A percentile compares a stretch with the other conserved stretches of the same genome.
These are phyloP conservation scores for Draba incana DNA, from an alignment of 345 rosid species.

Conservation along the genomic window DNA sequence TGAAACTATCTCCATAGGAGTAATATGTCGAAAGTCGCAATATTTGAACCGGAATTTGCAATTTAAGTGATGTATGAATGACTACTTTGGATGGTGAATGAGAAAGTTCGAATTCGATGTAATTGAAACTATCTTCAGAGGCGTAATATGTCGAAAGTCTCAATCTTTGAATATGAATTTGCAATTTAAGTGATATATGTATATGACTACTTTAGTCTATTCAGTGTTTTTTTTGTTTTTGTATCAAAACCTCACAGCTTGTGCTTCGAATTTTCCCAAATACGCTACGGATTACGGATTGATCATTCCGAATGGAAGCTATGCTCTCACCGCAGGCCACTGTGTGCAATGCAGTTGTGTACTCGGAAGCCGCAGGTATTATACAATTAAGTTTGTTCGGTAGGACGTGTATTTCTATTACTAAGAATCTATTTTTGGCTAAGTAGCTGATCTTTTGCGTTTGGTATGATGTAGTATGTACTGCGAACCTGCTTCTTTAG, in stretches of 20 bases:
- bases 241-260: conserved; percentile 50
- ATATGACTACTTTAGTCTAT: not conserved
- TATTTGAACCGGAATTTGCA: not conserved
- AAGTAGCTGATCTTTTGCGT: conserved; percentile 2
- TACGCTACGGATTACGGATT: conserved; percentile 75
- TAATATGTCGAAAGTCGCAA: conserved; percentile 9
- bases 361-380: conserved; percentile 76
- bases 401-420: too few relatives aligned
- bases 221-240: conserved; percentile 14
- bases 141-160: conserved; percentile 5
- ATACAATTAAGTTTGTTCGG: conserved; percentile 10
- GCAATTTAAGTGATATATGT: not conserved
- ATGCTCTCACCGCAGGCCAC: conserved; percentile 88
- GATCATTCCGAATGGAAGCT: conserved; percentile 89
- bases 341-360: conserved; percentile 97
- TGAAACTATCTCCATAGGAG: not conserved
- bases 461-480: conserved; percentile 59
- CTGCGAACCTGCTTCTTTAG: conserved; percentile 86
- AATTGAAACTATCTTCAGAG: not conserved
- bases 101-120: not conserved
- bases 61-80: not conserved
- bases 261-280: conserved; percentile 84
- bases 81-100: not conserved
- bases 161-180: not conserved
- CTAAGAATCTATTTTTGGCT: conserved; percentile 9